Evolutionary conservation across 805 yeast species (phyloP).

Genomic region (Kluyveromyces aestuarii): DNA sequence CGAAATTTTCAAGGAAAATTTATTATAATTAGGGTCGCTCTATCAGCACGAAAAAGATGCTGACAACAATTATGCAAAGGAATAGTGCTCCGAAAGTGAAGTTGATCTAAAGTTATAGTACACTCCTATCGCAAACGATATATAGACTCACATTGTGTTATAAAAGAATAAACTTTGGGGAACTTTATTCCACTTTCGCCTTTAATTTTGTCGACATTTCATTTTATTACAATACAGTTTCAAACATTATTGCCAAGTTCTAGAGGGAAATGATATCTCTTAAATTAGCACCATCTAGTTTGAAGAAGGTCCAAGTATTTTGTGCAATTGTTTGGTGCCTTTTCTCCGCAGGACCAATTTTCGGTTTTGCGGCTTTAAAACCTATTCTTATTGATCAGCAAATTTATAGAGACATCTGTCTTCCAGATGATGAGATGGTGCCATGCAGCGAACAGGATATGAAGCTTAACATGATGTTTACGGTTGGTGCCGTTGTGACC

Average conservation of each 20-base stretch:
- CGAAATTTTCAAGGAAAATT: neutral
- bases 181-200: too few species aligned
- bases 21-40: neutral
- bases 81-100: too few species aligned
- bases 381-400: conserved; percentile 73
- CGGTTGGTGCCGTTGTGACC: conserved; percentile 79
- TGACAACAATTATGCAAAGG: too few species aligned
- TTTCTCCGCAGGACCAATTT: conserved; percentile 85
- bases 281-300: neutral
- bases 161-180: too few species aligned
- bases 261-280: neutral
- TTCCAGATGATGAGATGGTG: conserved; percentile 13
- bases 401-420: conserved; percentile 59
- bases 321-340: conserved; percentile 86
- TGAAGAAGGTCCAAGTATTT: conserved; percentile 37
- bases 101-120: too few species aligned
- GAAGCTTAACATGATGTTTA: conserved; percentile 72
- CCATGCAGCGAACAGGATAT: conserved; percentile 74
- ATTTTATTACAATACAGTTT: too few species aligned
- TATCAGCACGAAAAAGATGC: too few species aligned
- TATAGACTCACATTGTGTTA: too few species aligned
- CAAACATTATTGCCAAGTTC: too few species aligned
- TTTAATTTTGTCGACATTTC: too few species aligned
- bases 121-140: too few species aligned
- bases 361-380: conserved; percentile 93